Evolutionary conservation across 495 filamentous ascomycete genomes (phyloP), one percentile per base, ranked within the genome.

Genomic region (Hypoxylon subgilvum): DNA sequence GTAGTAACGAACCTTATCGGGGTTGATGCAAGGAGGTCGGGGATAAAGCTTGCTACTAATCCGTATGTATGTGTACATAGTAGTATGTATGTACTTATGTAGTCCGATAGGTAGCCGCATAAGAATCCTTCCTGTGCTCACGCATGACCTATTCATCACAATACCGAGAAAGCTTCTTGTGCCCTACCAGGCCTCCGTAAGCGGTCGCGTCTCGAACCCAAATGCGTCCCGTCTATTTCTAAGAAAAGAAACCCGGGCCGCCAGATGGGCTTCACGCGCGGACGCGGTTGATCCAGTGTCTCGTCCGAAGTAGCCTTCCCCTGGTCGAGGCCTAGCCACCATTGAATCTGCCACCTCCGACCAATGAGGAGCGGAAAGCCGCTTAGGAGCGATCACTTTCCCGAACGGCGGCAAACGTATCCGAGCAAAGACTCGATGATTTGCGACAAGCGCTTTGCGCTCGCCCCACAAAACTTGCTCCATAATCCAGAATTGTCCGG

Each of bases 401-500:
- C 41, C 52, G 53, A 67, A 51, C 61, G 66, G 66, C 63, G 66
- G 63, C 48, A 67, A 67, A 61, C 23, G 16, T 38, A 52, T 58
- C 49, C 54, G 48, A 57, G 35, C 60, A 49, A 55, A 51, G 30
- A 35, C 61, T 53, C 47, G 55, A 62, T 44, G 48, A 63, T 58
- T 53, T 42, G 60, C 56, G 64, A 57, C 57, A 68, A 64, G 66
- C 66, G 63, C 63, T 64, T 58, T 67, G 52, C 63, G 66, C 48
- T 60, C 44, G 52, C 46, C 50, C 61, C 59, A 60, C 45, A 38
- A 31, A 32, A 56, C 45, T 42, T 53, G 28, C 31, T 50, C 34
- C 47, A 52, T 25, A n/a, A n/a, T n/a, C n/a, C 23, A 23, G 34
- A 62, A 12, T n/a, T n/a, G 45, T 57, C 47, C 35, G 35, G 49